Evolutionary conservation across 768 basidiomycete genomes (phyloP).

Genomic region (Phylloporus sp.): DNA sequence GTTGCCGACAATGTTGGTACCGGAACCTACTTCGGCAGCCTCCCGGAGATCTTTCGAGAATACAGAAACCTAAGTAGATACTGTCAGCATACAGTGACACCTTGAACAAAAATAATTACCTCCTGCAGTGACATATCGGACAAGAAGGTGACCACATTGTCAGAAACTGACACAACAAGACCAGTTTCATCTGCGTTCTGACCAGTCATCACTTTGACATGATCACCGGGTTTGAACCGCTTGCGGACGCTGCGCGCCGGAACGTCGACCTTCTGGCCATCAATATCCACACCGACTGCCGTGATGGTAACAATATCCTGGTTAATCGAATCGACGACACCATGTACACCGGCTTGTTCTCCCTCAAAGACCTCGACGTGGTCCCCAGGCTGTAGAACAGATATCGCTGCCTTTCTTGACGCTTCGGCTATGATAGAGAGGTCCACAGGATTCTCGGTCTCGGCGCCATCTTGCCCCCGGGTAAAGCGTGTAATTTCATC

Average conservation of each 20-base stretch:
- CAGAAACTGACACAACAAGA: constrained; percentile 86
- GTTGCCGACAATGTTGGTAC: constrained; percentile 84
- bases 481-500: constrained; percentile 95
- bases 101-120: constrained; percentile 40
- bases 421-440: constrained; percentile 90
- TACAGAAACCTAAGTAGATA: constrained; percentile 70
- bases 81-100: constrained; percentile 2
- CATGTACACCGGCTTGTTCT: constrained; percentile 90
- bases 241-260: constrained; percentile 89
- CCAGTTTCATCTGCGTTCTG: constrained; percentile 95
- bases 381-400: constrained; percentile 95
- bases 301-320: constrained; percentile 85
- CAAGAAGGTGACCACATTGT: constrained; percentile 90
- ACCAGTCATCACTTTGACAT: constrained; percentile 97
- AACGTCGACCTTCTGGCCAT: constrained; percentile 82
- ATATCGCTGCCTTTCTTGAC: constrained; percentile 84
- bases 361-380: constrained; percentile 97
- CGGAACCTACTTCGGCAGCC: constrained; percentile 94
- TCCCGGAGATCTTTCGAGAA: constrained; percentile 97
- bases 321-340: constrained; percentile 85
- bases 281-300: constrained; percentile 76
- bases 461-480: constrained; percentile 65
- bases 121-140: constrained; percentile 98
- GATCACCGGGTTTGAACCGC: constrained; percentile 94
- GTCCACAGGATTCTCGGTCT: constrained; percentile 71